A percentile compares a stretch with the other conserved stretches of the same genome.
Conservation (phyloP, 208 protist species). For the Strigomonas culicis region DNA sequence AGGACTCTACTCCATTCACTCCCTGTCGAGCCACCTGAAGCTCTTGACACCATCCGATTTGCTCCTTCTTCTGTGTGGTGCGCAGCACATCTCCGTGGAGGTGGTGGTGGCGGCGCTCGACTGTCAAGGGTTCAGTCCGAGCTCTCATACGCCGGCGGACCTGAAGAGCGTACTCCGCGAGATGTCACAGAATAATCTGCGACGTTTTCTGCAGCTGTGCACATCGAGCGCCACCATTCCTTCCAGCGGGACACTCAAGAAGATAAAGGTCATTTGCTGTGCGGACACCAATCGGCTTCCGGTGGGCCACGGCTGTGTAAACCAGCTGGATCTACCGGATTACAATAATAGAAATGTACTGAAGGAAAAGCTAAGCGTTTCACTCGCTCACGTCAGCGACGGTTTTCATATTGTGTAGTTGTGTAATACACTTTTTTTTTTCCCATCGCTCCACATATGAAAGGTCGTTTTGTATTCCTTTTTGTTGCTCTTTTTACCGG, state of each 20-base stretch:
- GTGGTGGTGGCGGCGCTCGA: constrained; percentile 46
- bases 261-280: constrained; percentile 54
- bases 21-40: constrained; percentile 45
- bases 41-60: constrained; percentile 56
- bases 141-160: constrained; percentile 48
- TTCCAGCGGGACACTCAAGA: constrained; percentile 22
- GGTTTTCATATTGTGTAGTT: constrained; percentile 64
- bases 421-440: not conserved
- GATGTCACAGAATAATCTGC: constrained; percentile 64
- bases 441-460: constrained; percentile 1
- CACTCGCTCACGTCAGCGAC: constrained; percentile 56
- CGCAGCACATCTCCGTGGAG: constrained; percentile 46
- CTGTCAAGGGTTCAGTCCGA: constrained; percentile 44
- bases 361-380: constrained; percentile 41
- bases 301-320: constrained; percentile 62
- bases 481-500: constrained; percentile 14
- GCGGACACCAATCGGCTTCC: constrained; percentile 41
- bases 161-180: constrained; percentile 41
- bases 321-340: constrained; percentile 61
- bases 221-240: constrained; percentile 45
- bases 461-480: constrained; percentile 9
- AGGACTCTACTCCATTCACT: constrained; percentile 39
- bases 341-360: constrained; percentile 53
- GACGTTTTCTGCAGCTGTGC: constrained; percentile 68
- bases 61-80: constrained; percentile 53